A percentile compares a stretch with the other conserved stretches of the same genome.
phyloP scores from a whole-genome alignment of 768 basidiomycete genomes.

The Mycena latifolia region DNA sequence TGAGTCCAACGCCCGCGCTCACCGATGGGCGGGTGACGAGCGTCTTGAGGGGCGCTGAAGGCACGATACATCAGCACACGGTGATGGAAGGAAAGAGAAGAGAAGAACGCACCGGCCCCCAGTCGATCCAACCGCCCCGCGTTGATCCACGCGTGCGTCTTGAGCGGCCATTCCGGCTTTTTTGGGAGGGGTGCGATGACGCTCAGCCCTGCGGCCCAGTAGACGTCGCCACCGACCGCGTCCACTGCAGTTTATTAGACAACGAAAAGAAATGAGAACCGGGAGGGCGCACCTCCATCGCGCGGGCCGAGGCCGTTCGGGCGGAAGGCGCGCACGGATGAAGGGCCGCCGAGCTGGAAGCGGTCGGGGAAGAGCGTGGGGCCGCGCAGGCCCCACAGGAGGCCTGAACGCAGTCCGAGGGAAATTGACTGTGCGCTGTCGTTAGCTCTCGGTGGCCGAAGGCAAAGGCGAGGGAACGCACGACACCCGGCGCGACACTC shows the following conservation, averaged over 20 bases:
- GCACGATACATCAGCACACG: background rate
- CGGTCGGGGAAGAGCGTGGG: constrained; percentile 82
- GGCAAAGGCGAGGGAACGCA: constrained; percentile 48
- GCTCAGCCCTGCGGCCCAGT: constrained; percentile 83
- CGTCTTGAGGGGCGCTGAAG: constrained; percentile 50
- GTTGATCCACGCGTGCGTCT: constrained; percentile 85
- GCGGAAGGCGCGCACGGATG: constrained; percentile 83
- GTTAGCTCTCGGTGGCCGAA: constrained; percentile 8
- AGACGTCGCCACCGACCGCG: constrained; percentile 85
- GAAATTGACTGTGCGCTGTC: constrained; percentile 68
- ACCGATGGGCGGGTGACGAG: constrained; percentile 72
- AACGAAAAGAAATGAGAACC: background rate
- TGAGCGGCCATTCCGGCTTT: constrained; percentile 88
- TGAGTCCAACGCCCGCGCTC: constrained; percentile 84
- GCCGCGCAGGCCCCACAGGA: constrained; percentile 71
- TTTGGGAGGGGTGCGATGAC: constrained; percentile 79
- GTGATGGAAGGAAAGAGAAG: constrained; percentile 3
- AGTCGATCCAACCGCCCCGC: constrained; percentile 74
- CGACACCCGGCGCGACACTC: constrained; percentile 67
- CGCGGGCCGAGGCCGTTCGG: constrained; percentile 82
- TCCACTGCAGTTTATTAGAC: constrained; percentile 64
- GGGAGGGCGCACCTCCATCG: constrained; percentile 66
- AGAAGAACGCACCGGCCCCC: background rate
- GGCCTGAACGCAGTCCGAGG: constrained; percentile 76
- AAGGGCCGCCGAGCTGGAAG: constrained; percentile 94